phyloP scores from a whole-genome alignment of 1,284 basidiomycete genomes.

The Entoloma clypeatum region DNA sequence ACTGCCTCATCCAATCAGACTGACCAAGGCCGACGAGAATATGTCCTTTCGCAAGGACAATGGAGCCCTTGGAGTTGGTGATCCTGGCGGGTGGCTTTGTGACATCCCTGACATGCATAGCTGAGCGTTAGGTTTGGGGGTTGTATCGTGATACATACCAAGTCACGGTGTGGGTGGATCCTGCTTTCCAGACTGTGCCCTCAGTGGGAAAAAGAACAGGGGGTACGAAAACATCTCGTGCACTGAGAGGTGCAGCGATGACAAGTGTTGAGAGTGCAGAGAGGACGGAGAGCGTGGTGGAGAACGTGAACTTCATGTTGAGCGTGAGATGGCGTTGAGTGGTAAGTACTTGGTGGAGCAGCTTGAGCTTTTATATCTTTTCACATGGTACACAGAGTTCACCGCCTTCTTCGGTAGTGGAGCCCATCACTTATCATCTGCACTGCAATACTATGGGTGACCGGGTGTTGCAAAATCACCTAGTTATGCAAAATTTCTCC shows the following conservation, averaged over 20 bases:
- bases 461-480: too few species aligned
- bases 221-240: constrained; percentile 38
- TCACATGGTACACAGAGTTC: neutral
- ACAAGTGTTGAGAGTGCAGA: constrained; percentile 15
- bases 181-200: constrained; percentile 31
- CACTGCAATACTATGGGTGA: too few species aligned
- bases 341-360: neutral
- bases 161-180: constrained; percentile 29
- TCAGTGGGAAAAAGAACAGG: constrained; percentile 28
- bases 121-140: constrained; percentile 3
- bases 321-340: constrained; percentile 1
- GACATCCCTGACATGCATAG: constrained; percentile 29
- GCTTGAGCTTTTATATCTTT: neutral
- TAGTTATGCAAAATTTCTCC: too few species aligned
- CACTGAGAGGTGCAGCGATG: constrained; percentile 20
- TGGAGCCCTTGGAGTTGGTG: constrained; percentile 33
- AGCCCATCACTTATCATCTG: too few species aligned
- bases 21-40: constrained; percentile 27
- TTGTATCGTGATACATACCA: constrained; percentile 28
- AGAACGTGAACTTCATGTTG: constrained; percentile 12
- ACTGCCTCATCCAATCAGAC: constrained; percentile 10
- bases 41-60: constrained; percentile 30
- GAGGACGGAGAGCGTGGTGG: constrained; percentile 17
- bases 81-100: constrained; percentile 29
- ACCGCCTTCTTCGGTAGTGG: too few species aligned